Base-by-base conservation (phyloP, 2,329 filamentous ascomycete species). In the Hyphodiscus sp. region DNA sequence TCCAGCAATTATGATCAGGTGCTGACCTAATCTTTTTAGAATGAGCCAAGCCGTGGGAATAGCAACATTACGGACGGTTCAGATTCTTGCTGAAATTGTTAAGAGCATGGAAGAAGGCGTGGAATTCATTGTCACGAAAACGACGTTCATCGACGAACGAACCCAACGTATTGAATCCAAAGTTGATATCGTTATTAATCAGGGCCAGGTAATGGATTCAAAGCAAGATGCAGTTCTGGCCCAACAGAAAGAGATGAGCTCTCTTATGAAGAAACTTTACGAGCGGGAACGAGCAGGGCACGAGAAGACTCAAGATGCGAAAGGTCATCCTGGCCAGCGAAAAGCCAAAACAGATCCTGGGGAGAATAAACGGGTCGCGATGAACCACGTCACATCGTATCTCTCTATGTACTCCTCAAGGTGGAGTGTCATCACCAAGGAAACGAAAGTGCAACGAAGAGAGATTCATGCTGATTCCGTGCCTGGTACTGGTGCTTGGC, bases 401-500 rank as follows among this genome's bases (percentile, higher is more conserved):
- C 16, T 38, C 16, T 15, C 11, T 38, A 13, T 2, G 4, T 38
- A 15, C 33, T 38, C 33, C 11, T n/a, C 33, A n/a, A 38, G 16
- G 13, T 38, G 33, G 33, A 38, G 33, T 13, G 33, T 38, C 33
- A n/a, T 38, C 16, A 38, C 5, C 33, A 38, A 38, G 11, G 67
- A 69, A 60, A 57, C 2, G 61, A 67, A 3, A 54, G 66, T 29
- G 67, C 68, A 23, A 0, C 26, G 70, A 2, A 63, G 66, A 19
- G 67, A 70, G 7, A 67, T 56, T 9, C 18, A 44, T 10, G 20
- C 16, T 10, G 29, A 65, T 0, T 58, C 66, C 1, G 58, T 71
- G 0, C 29, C 57, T 1, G 65, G 67, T 2, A 69, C 70, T 0
- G 66, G 64, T 33, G 52, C 51, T 1, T 72, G 70, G 70, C 41